Conservation (phyloP, 495 filamentous ascomycete genomes). For the Polyplosphaeria fusca region DNA sequence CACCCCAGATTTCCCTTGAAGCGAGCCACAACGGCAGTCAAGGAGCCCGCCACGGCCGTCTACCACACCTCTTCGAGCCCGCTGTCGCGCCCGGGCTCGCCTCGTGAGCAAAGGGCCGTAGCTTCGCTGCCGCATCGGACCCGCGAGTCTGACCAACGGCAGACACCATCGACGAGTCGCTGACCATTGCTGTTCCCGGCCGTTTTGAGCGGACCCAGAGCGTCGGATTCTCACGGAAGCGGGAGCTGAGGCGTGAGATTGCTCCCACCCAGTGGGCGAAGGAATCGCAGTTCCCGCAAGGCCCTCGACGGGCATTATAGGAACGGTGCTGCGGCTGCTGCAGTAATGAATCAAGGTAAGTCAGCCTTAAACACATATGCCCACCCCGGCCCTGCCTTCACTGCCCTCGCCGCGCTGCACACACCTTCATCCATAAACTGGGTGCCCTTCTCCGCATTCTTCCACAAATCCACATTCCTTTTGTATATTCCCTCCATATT, state of each 20-base stretch:
- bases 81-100: not conserved
- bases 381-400: slow-evolving; percentile 15
- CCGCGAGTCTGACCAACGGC: slow-evolving; percentile 7
- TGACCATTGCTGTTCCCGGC: slow-evolving; percentile 21
- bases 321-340: slow-evolving; percentile 18
- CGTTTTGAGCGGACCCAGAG: slow-evolving; percentile 25
- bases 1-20: slow-evolving; percentile 34
- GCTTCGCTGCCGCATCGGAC: not conserved
- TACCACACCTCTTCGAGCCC: slow-evolving; percentile 1
- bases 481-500: slow-evolving; percentile 18
- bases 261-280: slow-evolving; percentile 4
- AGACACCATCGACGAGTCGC: slow-evolving; percentile 1
- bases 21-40: slow-evolving; percentile 34
- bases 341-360: slow-evolving; percentile 37
- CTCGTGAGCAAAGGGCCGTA: slow-evolving; percentile 1
- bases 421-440: slow-evolving; percentile 18
- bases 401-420: slow-evolving; percentile 2
- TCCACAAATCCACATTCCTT: slow-evolving; percentile 21
- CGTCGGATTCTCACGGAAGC: slow-evolving; percentile 19
- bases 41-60: slow-evolving; percentile 6
- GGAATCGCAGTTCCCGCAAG: slow-evolving; percentile 7
- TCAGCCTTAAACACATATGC: slow-evolving; percentile 33
- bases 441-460: slow-evolving; percentile 30
- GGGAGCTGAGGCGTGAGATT: slow-evolving; percentile 12
- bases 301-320: slow-evolving; percentile 21